These are phyloP conservation scores for Chlorokybus atmophyticus DNA, from an alignment of 139 green algal genomes.

Conservation along the genomic window DNA sequence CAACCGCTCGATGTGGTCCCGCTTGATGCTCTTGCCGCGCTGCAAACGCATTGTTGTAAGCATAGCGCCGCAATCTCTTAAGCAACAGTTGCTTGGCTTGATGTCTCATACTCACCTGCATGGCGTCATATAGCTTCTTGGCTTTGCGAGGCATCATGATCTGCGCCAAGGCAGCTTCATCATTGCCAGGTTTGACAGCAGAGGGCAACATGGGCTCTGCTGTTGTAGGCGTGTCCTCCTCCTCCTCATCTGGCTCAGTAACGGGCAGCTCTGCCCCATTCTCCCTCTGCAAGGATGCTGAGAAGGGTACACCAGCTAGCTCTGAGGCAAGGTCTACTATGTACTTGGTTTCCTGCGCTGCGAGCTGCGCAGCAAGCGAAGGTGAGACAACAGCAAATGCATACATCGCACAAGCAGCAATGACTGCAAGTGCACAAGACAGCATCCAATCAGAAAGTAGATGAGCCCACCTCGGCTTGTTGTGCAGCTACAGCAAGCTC, in stretches of 20 bases:
- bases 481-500: slow-evolving; percentile 10
- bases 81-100: too few species aligned
- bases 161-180: slow-evolving; percentile 54
- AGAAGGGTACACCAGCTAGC: slow-evolving; percentile 18
- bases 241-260: slow-evolving; percentile 15
- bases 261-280: background rate
- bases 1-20: too few species aligned
- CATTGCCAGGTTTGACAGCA: slow-evolving; percentile 23
- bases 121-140: slow-evolving; percentile 69
- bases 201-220: slow-evolving; percentile 6
- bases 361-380: slow-evolving; percentile 7
- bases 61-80: too few species aligned
- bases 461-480: slow-evolving; percentile 12
- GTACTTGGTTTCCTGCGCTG: slow-evolving; percentile 13
- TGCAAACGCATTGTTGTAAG: too few species aligned
- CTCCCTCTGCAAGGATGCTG: slow-evolving; percentile 9
- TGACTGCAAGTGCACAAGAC: too few species aligned
- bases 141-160: slow-evolving; percentile 87
- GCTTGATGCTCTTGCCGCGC: too few species aligned
- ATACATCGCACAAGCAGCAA: too few species aligned
- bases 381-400: background rate
- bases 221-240: slow-evolving; percentile 5
- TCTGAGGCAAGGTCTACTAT: slow-evolving; percentile 19
- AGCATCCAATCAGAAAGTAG: background rate
- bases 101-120: slow-evolving; percentile 42